Base-by-base conservation (phyloP, 768 basidiomycete genomes). In the Naganishia kalamii region DNA sequence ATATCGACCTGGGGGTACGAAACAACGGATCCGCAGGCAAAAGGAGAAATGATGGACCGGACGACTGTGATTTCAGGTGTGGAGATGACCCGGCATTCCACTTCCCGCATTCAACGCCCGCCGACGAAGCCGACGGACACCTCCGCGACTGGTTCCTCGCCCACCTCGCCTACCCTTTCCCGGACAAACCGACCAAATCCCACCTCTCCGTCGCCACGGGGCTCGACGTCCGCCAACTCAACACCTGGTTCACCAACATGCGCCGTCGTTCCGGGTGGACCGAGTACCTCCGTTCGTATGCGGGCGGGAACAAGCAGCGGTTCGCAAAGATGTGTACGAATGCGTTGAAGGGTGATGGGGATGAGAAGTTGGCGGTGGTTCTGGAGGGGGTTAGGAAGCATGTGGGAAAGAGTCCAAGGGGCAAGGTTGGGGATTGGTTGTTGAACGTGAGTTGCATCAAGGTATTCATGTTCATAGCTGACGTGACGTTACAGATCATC, bases 211-310 rank as follows among this genome's bases (percentile, higher is more conserved):
- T 5, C 25, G 27, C 37, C 1, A 46, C 44, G 33, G 49, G 50
- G 29, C 51, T 70, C 33, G n/a, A 60, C 44, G 23, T 33, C 19
- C 37, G n/a, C 12, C 68, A 66, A 35, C 48, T 73, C 40, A 68
- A 62, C 60, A 69, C 66, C 40, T 71, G 67, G 65, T 71, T 73
- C 68, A 70, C 69, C 60, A 73, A 73, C 57, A 65, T 63, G 50
- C 69, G 72, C 8, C 72, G 72, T 19, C 70, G 72, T 3, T 70
- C 68, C 12, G 65, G 64, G 5, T 73, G 67, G 66, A 70, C 60
- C 59, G 57, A 52, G 33, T 49, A 69, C 43, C 48, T 37, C 8
- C 64, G 43, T 4, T 25, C 17, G 12, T 59, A n/a, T 33, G 54
- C 46, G 30, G 49, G n/a, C 1, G 50, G 64, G 37, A 32, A 54